phyloP scores from a whole-genome alignment of 768 basidiomycete genomes.

The Suillus decipiens region DNA sequence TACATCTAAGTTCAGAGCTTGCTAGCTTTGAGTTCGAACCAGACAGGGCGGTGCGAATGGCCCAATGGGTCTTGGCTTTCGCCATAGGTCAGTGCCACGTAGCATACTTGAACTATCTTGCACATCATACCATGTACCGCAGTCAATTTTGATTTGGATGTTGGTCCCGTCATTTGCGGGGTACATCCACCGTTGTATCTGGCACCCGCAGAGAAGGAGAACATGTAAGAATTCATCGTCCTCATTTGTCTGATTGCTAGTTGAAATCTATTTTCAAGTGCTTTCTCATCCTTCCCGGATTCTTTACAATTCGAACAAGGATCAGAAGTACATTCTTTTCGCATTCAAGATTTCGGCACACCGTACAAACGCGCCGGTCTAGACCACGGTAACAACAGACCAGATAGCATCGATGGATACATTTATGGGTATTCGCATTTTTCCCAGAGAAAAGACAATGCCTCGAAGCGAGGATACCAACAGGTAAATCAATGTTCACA shows the following conservation, averaged over 20 bases:
- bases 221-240: constrained; percentile 61
- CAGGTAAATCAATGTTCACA: constrained; percentile 49
- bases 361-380: constrained; percentile 20
- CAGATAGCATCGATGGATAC: constrained; percentile 57
- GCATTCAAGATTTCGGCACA: constrained; percentile 59
- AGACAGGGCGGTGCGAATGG: constrained; percentile 50
- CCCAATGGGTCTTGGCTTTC: constrained; percentile 68
- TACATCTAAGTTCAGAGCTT: constrained; percentile 35
- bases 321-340: constrained; percentile 82
- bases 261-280: constrained; percentile 45
- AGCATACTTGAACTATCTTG: not conserved
- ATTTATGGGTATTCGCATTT: constrained; percentile 82
- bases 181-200: constrained; percentile 70
- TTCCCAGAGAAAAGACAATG: constrained; percentile 63
- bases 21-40: constrained; percentile 48
- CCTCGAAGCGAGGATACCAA: constrained; percentile 75
- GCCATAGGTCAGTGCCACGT: constrained; percentile 51
- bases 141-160: constrained; percentile 90
- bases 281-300: constrained; percentile 92
- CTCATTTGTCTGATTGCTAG: not conserved
- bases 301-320: constrained; percentile 85
- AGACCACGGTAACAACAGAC: constrained; percentile 33
- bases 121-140: constrained; percentile 1
- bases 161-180: constrained; percentile 76
- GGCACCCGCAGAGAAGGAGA: constrained; percentile 70